A percentile compares a stretch with the other conserved stretches of the same genome.
These are phyloP conservation scores for Debaryomycetaceae sp. DNA, from an alignment of 1,139 yeast genomes.

Conservation along the genomic window DNA sequence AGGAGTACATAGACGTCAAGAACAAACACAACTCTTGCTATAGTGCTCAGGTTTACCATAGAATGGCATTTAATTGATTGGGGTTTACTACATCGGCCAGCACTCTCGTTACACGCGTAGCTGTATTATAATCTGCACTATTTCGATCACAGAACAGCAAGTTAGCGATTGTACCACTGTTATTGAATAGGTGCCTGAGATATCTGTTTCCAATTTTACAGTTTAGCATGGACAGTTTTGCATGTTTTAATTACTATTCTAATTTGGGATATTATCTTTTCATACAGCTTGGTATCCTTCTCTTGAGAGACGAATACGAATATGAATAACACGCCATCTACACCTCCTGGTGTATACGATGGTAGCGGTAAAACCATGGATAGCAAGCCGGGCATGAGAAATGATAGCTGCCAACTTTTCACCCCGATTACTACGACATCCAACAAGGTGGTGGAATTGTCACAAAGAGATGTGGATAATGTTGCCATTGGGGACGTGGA, in stretches of 20 bases:
- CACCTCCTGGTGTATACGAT: not conserved
- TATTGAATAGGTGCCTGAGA: no score
- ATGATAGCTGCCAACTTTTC: not conserved
- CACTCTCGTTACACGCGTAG: no score
- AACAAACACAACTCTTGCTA: no score
- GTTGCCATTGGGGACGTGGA: not conserved
- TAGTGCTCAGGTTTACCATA: no score
- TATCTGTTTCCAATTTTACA: not conserved
- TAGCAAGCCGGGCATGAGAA: not conserved
- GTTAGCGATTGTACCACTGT: no score
- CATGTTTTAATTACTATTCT: slow-evolving; percentile 5
- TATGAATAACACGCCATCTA: not conserved
- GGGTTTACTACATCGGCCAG: no score
- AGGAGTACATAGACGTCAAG: no score
- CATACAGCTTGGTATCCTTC: not conserved
- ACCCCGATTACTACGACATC: not conserved
- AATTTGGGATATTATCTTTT: slow-evolving; percentile 1
- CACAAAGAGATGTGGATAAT: not conserved
- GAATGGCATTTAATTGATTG: no score
- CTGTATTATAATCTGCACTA: no score
- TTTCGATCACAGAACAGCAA: no score
- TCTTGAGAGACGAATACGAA: not conserved
- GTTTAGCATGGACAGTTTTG: not conserved
- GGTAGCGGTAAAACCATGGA: not conserved
- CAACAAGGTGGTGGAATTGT: not conserved